These are phyloP conservation scores for Claviceps capensis DNA, from an alignment of 2,329 filamentous ascomycete species.

Conservation along the genomic window DNA sequence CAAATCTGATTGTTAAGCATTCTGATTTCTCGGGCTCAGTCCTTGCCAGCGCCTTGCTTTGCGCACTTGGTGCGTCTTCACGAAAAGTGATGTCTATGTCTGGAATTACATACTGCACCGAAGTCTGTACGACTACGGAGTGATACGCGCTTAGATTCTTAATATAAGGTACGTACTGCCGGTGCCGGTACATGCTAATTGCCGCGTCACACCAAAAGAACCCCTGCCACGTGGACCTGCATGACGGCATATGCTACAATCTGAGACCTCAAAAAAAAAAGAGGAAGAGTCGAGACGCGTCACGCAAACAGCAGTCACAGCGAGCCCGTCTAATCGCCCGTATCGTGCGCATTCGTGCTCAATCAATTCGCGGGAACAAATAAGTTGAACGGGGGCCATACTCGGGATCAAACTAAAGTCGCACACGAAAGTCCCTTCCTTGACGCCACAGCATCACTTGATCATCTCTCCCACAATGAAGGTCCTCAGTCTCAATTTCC, in stretches of 20 bases:
- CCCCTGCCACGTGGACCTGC: constrained; percentile 7
- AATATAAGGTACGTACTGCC: no score
- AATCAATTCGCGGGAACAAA: no score
- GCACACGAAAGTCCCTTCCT: background rate
- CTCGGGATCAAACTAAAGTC: background rate
- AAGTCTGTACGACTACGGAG: no score
- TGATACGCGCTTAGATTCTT: no score
- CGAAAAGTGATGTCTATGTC: no score
- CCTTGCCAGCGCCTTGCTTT: background rate
- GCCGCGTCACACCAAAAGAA: background rate
- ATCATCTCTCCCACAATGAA: constrained; percentile 52
- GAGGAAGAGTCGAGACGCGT: constrained; percentile 11
- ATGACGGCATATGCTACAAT: background rate
- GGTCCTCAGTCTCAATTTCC: constrained; percentile 86
- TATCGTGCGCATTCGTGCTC: no score
- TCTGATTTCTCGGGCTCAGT: no score
- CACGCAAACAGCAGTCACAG: no score
- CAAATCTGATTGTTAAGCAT: no score
- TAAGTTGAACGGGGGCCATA: background rate
- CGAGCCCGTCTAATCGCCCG: no score
- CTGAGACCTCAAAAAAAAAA: constrained; percentile 5
- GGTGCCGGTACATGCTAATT: background rate
- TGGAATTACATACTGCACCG: no score
- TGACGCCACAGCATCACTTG: background rate
- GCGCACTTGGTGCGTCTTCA: no score